These are phyloP conservation scores for Fraxinus excelsior DNA, from an alignment of 257 asterid genomes.

Conservation along the genomic window DNA sequence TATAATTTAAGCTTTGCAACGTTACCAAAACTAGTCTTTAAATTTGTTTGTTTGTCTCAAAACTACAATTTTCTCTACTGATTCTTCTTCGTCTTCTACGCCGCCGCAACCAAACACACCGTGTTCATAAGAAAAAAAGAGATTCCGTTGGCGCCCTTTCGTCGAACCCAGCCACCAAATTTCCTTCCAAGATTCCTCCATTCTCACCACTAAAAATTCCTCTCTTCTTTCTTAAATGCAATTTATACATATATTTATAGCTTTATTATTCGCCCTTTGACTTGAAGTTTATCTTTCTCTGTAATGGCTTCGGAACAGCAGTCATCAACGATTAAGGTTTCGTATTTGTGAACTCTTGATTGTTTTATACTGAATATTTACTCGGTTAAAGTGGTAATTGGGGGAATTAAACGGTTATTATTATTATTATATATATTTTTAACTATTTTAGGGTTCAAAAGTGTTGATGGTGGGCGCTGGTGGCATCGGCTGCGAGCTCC, in stretches of 20 bases:
- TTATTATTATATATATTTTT: not conserved
- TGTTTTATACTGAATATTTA: not conserved
- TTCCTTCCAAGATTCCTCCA: conserved; percentile 34
- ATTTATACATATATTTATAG: conserved; percentile 15
- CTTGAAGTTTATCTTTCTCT: conserved; percentile 15
- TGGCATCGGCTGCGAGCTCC: conserved; percentile 96
- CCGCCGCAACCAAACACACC: conserved; percentile 32
- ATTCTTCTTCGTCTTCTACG: conserved; percentile 10
- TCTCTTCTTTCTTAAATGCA: conserved; percentile 16
- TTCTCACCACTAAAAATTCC: conserved; percentile 27
- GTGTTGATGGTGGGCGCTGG: conserved; percentile 99
- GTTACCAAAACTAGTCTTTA: no score
- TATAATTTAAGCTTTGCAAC: no score
- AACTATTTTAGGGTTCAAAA: conserved; percentile 62
- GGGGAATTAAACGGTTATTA: not conserved
- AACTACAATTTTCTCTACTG: no score
- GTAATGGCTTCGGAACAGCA: conserved; percentile 71
- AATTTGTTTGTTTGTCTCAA: no score
- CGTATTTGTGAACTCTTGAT: not conserved
- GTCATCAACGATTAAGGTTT: conserved; percentile 65
- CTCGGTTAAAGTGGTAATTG: conserved; percentile 16
- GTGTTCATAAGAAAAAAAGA: not conserved
- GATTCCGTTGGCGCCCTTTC: conserved; percentile 65
- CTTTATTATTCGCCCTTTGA: conserved; percentile 18
- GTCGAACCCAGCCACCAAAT: conserved; percentile 18